These are phyloP conservation scores for Exophiala sideris DNA, from an alignment of 2,329 filamentous ascomycete species.

Conservation along the genomic window DNA sequence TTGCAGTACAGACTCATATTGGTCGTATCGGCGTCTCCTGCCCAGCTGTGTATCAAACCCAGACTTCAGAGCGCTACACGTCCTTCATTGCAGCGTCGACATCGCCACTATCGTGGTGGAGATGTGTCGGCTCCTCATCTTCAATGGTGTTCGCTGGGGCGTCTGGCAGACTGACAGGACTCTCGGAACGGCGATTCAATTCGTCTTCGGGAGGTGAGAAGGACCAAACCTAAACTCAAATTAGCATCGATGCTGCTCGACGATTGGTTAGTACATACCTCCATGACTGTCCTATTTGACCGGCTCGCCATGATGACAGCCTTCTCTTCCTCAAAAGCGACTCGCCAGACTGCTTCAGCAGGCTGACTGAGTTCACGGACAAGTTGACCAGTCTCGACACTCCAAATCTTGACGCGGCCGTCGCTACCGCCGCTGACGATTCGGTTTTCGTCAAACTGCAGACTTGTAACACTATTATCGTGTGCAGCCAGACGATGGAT, in stretches of 20 bases:
- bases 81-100: conserved; percentile 21
- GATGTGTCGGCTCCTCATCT: conserved; percentile 13
- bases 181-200: conserved; percentile 33
- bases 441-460: conserved; percentile 93
- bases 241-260: conserved; percentile 2
- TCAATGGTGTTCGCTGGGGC: conserved; percentile 5
- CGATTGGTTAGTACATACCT: conserved; percentile 60
- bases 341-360: conserved; percentile 93
- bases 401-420: conserved; percentile 98
- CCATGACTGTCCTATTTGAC: conserved; percentile 87
- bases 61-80: conserved; percentile 5
- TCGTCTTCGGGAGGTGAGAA: conserved; percentile 80
- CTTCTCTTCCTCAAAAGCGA: conserved; percentile 97
- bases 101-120: conserved; percentile 12
- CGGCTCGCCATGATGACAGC: conserved; percentile 92
- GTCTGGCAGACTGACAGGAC: conserved; percentile 44
- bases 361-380: conserved; percentile 88
- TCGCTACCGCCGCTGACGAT: conserved; percentile 96
- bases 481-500: conserved; percentile 94
- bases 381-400: conserved; percentile 83
- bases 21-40: neutral
- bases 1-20: too few species aligned
- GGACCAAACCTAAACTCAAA: conserved; percentile 71
- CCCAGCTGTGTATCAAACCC: neutral
- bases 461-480: conserved; percentile 95